These are phyloP conservation scores for Lophiostoma macrostomum DNA, from an alignment of 495 filamentous ascomycete species.

Conservation along the genomic window DNA sequence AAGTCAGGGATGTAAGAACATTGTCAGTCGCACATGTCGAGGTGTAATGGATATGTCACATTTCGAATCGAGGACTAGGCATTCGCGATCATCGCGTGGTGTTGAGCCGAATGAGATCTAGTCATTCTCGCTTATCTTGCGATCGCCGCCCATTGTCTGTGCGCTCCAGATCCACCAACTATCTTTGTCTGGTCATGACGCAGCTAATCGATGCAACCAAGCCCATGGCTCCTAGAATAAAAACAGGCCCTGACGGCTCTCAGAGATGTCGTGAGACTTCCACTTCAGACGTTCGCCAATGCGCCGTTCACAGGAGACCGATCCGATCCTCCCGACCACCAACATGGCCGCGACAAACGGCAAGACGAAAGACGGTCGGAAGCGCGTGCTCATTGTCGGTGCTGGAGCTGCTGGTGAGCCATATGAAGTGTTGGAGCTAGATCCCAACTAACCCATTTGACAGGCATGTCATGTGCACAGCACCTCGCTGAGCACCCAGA, in stretches of 20 bases:
- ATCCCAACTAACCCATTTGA: constrained; percentile 9
- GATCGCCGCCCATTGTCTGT: constrained; percentile 4
- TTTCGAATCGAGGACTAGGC: no score
- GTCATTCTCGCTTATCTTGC: neutral
- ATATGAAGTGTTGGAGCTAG: neutral
- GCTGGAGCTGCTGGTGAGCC: constrained; percentile 42
- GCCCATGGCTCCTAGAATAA: neutral
- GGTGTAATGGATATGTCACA: no score
- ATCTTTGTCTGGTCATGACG: constrained; percentile 23
- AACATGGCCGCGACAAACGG: constrained; percentile 16
- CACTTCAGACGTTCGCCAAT: neutral
- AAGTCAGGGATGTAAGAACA: no score
- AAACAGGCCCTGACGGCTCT: neutral
- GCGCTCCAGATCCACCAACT: constrained; percentile 13
- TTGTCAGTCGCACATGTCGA: no score
- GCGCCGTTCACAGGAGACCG: neutral
- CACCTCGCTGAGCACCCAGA: constrained; percentile 71
- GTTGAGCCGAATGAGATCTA: neutral
- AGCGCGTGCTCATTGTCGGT: constrained; percentile 42
- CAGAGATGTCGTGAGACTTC: neutral
- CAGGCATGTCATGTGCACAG: constrained; percentile 67
- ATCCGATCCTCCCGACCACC: constrained; percentile 13
- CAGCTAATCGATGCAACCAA: constrained; percentile 4
- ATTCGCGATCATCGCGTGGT: neutral
- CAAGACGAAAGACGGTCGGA: constrained; percentile 21